Percentiles rank a stretch among this genome's conserved stretches.
Conservation (phyloP, 495 filamentous ascomycete genomes). For the Glarea lozoyensis region DNA sequence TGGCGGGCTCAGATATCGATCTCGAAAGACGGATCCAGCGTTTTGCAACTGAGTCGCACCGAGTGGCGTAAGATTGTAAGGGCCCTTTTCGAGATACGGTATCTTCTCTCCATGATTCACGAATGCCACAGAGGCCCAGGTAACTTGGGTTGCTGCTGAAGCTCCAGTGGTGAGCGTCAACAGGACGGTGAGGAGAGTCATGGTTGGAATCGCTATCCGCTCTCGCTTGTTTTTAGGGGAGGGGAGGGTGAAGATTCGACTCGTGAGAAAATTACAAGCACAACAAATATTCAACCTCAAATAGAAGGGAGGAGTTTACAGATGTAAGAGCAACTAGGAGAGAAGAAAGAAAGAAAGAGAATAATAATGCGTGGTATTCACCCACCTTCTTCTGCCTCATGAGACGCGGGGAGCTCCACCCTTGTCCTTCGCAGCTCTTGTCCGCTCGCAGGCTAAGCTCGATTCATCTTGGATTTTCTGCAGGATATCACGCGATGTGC, state of each 20-base stretch:
- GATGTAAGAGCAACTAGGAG: no score
- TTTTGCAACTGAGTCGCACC: conserved; percentile 48
- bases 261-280: no score
- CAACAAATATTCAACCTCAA: no score
- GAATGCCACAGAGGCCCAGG: conserved; percentile 50
- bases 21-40: conserved; percentile 43
- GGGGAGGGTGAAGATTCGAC: not conserved
- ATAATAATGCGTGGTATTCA: no score
- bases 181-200: conserved; percentile 9
- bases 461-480: not conserved
- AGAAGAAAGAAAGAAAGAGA: no score
- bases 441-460: not conserved
- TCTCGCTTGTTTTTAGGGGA: not conserved
- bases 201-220: not conserved
- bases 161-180: conserved; percentile 7
- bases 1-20: conserved; percentile 34
- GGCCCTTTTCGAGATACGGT: conserved; percentile 28
- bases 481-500: not conserved
- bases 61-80: conserved; percentile 41
- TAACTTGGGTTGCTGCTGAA: conserved; percentile 23
- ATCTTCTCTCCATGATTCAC: conserved; percentile 53
- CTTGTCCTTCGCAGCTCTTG: not conserved
- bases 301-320: no score
- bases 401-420: not conserved
- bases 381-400: no score